phyloP scores from a whole-genome alignment of 192 early-diverging fungal genomes.

The Backusella macrospora region DNA sequence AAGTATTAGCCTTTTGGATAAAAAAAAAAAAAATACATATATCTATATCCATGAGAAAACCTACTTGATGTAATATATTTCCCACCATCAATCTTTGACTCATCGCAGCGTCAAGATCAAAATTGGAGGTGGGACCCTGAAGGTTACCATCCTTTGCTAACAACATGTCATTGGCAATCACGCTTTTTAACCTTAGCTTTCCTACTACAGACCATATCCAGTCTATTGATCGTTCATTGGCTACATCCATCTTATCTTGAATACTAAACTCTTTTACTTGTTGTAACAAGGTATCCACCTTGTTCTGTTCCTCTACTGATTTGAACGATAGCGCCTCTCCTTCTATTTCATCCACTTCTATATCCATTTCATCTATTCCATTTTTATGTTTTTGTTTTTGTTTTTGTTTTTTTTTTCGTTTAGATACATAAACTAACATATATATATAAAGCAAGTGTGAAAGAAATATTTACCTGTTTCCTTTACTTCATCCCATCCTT shows the following conservation, averaged over 20 bases:
- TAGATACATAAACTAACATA: background rate
- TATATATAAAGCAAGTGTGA: background rate
- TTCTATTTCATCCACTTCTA: constrained; percentile 30
- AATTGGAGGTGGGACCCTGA: constrained; percentile 4
- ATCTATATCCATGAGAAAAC: background rate
- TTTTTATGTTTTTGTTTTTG: background rate
- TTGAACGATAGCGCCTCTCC: background rate
- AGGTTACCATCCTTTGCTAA: constrained; percentile 23
- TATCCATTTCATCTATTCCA: constrained; percentile 36
- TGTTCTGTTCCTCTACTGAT: background rate
- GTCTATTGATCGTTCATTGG: constrained; percentile 39
- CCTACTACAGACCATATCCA: constrained; percentile 49
- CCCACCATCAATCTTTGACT: constrained; percentile 52
- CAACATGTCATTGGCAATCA: constrained; percentile 40
- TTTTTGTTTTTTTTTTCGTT: background rate
- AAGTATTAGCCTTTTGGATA: background rate
- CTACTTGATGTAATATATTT: constrained; percentile 45
- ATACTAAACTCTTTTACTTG: constrained; percentile 7
- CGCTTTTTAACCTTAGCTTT: constrained; percentile 33
- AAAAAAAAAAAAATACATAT: no score
- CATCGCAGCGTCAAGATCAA: constrained; percentile 41
- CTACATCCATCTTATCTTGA: background rate
- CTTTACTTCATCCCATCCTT: constrained; percentile 30
- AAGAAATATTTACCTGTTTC: constrained; percentile 20
- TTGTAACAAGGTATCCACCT: background rate